A percentile compares a stretch with the other conserved stretches of the same genome.
Evolutionary conservation across 2,329 filamentous ascomycete genomes (phyloP).

Genomic region (Fusarium papillatum): DNA sequence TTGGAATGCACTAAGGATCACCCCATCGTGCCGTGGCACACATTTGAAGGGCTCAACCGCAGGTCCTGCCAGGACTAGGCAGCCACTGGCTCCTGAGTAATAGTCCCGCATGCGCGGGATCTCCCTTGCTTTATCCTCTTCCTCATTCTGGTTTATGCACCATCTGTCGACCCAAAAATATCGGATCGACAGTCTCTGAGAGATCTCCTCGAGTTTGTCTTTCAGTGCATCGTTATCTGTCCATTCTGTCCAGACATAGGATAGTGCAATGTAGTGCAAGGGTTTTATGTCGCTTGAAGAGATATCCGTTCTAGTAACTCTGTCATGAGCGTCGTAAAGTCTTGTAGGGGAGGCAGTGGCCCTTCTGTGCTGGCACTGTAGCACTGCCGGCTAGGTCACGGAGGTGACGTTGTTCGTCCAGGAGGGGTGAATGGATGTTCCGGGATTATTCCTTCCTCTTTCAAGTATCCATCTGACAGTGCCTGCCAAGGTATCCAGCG

Average conservation of each 20-base stretch:
- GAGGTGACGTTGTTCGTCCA: not conserved
- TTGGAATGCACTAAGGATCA: not conserved
- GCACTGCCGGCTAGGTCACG: not conserved
- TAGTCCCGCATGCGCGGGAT: not conserved
- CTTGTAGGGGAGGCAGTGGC: not conserved
- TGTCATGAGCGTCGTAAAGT: not conserved
- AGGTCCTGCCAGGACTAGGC: not conserved
- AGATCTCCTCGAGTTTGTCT: not conserved
- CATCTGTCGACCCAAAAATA: not conserved
- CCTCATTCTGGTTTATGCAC: not conserved
- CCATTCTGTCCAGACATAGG: not conserved
- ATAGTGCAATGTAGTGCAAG: not conserved
- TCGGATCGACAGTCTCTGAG: not conserved
- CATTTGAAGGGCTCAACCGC: not conserved
- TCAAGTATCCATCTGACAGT: not conserved
- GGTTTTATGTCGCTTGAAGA: not conserved
- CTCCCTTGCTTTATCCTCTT: not conserved
- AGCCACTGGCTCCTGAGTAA: not conserved
- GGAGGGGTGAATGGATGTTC: not conserved
- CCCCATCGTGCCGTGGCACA: not conserved
- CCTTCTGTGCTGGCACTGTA: not conserved
- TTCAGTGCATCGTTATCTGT: not conserved
- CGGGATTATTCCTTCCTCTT: not conserved
- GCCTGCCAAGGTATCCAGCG: not conserved
- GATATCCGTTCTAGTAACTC: not conserved